Conservation (phyloP, 2,329 filamentous ascomycete genomes). For the Fulvia fulva region DNA sequence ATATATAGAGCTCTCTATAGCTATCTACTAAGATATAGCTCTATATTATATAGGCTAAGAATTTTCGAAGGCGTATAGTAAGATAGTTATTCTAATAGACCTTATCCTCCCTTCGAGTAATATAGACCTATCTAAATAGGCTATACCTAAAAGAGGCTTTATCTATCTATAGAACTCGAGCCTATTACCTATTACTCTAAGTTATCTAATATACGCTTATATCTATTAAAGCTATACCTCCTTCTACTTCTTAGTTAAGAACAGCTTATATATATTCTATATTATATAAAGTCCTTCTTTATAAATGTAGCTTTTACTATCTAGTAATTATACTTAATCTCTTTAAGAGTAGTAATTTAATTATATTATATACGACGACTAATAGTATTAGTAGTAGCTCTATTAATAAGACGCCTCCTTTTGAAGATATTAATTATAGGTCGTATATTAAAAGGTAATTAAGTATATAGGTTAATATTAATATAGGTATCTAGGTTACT, state of each 20-base stretch:
- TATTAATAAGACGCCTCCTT: background rate
- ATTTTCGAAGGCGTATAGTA: background rate
- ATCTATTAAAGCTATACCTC: background rate
- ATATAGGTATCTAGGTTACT: no score
- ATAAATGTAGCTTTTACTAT: background rate
- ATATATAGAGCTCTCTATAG: background rate
- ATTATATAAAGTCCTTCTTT: background rate
- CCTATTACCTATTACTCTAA: background rate
- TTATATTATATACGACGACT: background rate
- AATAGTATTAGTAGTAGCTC: background rate
- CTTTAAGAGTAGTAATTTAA: background rate
- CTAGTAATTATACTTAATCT: background rate
- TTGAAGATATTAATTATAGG: background rate
- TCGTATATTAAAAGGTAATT: no score
- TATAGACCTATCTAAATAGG: background rate
- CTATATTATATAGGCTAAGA: background rate
- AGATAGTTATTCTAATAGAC: background rate
- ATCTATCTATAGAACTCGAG: background rate
- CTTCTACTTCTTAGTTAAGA: background rate
- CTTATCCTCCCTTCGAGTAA: background rate
- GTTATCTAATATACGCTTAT: background rate
- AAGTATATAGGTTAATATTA: no score
- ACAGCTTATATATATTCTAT: background rate
- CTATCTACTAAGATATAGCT: background rate
- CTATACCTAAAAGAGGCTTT: background rate